phyloP scores from a whole-genome alignment of 768 basidiomycete genomes.

The Rhizopogon rudus region DNA sequence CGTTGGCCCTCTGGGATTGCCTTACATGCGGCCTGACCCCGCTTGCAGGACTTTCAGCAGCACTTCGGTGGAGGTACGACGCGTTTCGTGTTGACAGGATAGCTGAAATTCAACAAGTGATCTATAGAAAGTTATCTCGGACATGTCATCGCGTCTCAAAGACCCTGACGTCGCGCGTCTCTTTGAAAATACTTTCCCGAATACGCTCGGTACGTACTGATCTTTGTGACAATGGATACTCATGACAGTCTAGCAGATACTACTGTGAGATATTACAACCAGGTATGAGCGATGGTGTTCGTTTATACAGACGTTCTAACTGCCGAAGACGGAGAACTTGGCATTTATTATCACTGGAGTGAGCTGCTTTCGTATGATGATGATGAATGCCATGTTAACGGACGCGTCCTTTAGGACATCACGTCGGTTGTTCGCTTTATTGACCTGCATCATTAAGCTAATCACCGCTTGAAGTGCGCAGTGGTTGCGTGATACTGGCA shows the following conservation, averaged over 20 bases:
- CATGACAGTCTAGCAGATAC: constrained; percentile 45
- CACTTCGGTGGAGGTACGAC: constrained; percentile 63
- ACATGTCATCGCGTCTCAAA: constrained; percentile 67
- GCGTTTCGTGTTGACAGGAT: background rate
- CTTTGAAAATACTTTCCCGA: constrained; percentile 82
- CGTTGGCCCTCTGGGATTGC: constrained; percentile 54
- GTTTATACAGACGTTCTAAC: constrained; percentile 4
- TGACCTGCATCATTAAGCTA: constrained; percentile 3
- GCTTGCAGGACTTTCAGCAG: constrained; percentile 76
- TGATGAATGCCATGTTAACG: constrained; percentile 1
- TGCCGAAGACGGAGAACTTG: constrained; percentile 52
- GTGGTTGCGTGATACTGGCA: constrained; percentile 80
- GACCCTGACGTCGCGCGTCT: constrained; percentile 74
- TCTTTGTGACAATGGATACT: background rate
- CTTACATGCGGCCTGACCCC: constrained; percentile 67
- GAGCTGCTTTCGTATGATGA: constrained; percentile 13
- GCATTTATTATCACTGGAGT: constrained; percentile 82
- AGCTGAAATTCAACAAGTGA: background rate
- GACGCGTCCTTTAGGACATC: constrained; percentile 53
- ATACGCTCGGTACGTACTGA: constrained; percentile 57
- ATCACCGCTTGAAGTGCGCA: constrained; percentile 49
- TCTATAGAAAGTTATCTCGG: constrained; percentile 60
- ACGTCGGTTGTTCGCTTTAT: constrained; percentile 41
- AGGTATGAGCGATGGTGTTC: constrained; percentile 29
- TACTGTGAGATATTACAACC: constrained; percentile 70